phyloP scores from a whole-genome alignment of 2,329 filamentous ascomycete species.

The Epichloe scottii region DNA sequence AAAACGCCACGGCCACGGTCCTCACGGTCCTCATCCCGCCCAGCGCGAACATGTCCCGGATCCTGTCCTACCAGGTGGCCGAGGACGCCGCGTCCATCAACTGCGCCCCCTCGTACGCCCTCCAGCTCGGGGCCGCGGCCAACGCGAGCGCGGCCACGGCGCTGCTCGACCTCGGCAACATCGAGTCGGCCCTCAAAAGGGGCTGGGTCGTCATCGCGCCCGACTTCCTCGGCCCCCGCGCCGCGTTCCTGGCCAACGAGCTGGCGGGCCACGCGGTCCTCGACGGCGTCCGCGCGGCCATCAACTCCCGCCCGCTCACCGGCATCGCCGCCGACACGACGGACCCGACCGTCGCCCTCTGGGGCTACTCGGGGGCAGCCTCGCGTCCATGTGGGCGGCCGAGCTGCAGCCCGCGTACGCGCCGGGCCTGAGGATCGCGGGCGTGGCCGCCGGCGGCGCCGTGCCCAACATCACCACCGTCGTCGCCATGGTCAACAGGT shows the following conservation, averaged over 20 bases:
- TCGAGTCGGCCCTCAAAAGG: slow-evolving; percentile 19
- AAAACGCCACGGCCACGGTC: slow-evolving; percentile 23
- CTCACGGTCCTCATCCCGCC: slow-evolving; percentile 26
- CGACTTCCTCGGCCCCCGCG: slow-evolving; percentile 32
- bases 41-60: slow-evolving; percentile 13
- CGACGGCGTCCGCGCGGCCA: slow-evolving; percentile 30
- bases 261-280: slow-evolving; percentile 29
- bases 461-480: slow-evolving; percentile 11
- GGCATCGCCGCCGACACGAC: too few species aligned
- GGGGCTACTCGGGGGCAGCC: slow-evolving; percentile 23
- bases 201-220: slow-evolving; percentile 37
- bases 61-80: slow-evolving; percentile 31
- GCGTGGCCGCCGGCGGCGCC: slow-evolving; percentile 14
- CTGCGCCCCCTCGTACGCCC: slow-evolving; percentile 16
- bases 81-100: slow-evolving; percentile 27
- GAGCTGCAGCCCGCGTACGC: slow-evolving; percentile 16
- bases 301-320: slow-evolving; percentile 16
- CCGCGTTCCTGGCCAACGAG: slow-evolving; percentile 28
- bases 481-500: slow-evolving; percentile 9
- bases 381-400: slow-evolving; percentile 13
- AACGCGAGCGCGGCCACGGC: slow-evolving; percentile 16
- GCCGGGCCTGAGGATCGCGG: slow-evolving; percentile 13
- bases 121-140: slow-evolving; percentile 8
- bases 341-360: slow-evolving; percentile 30
- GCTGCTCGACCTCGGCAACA: slow-evolving; percentile 12